These are phyloP conservation scores for Fremontodendron californicum DNA, from an alignment of 345 rosid genomes.

Conservation along the genomic window DNA sequence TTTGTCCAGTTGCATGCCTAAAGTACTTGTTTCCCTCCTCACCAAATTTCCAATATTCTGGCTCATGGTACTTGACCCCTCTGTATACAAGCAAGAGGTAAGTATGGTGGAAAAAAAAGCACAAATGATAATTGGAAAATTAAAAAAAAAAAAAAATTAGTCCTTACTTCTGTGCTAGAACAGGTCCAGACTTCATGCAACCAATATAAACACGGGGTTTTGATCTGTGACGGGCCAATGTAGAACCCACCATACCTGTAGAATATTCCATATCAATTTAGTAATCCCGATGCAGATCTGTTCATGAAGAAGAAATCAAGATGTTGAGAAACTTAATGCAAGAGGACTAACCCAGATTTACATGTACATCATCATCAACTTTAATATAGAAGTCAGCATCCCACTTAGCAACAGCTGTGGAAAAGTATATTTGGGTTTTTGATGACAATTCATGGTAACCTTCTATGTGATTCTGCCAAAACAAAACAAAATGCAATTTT, in stretches of 20 bases:
- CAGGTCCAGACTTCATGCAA: conserved; percentile 98
- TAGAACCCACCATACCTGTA: conserved; percentile 75
- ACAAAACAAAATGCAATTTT: background rate
- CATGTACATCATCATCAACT: conserved; percentile 76
- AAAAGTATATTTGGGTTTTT: conserved; percentile 67
- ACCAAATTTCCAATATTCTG: conserved; percentile 96
- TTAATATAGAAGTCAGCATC: conserved; percentile 81
- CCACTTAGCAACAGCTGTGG: conserved; percentile 74
- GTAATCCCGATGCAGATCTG: background rate
- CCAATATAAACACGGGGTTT: conserved; percentile 84
- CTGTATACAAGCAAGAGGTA: conserved; percentile 34
- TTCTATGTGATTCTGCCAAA: conserved; percentile 67
- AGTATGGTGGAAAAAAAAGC: background rate
- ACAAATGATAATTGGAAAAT: background rate
- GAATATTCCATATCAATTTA: conserved; percentile 20
- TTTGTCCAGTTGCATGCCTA: conserved; percentile 95
- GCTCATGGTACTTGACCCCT: conserved; percentile 87
- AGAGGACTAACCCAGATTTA: conserved; percentile 77
- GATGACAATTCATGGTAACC: conserved; percentile 70
- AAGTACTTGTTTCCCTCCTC: conserved; percentile 93
- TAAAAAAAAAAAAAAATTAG: background rate
- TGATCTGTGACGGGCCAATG: conserved; percentile 79
- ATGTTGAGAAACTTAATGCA: background rate
- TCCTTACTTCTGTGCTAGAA: conserved; percentile 81
- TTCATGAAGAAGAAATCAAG: background rate